Percentiles rank a stretch among this genome's conserved stretches.
phyloP scores from a whole-genome alignment of 1,139 yeast genomes.

The Meyerozyma athensensis region DNA sequence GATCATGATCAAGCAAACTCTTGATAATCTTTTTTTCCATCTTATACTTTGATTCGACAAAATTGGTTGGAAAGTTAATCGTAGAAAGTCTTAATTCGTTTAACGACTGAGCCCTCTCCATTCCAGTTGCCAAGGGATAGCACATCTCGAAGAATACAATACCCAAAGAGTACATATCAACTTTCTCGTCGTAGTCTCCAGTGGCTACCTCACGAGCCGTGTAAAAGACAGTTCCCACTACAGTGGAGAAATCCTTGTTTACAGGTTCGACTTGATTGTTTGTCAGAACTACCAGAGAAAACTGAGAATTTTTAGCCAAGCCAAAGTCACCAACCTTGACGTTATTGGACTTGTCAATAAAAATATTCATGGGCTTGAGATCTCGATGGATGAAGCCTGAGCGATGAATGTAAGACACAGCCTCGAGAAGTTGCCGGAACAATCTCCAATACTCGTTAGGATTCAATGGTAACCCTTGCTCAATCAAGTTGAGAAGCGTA shows the following conservation, averaged over 20 bases:
- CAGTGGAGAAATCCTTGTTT: constrained; percentile 81
- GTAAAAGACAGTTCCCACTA: constrained; percentile 89
- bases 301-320: constrained; percentile 73
- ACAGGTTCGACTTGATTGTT: constrained; percentile 35
- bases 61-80: constrained; percentile 65
- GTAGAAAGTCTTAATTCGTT: constrained; percentile 54
- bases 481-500: constrained; percentile 77
- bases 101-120: constrained; percentile 81
- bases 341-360: constrained; percentile 84
- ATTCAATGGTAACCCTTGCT: constrained; percentile 69
- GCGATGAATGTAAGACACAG: constrained; percentile 83
- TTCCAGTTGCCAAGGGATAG: constrained; percentile 74
- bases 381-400: constrained; percentile 96
- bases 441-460: constrained; percentile 86
- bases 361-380: constrained; percentile 91
- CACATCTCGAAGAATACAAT: constrained; percentile 95
- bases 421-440: constrained; percentile 84
- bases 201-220: constrained; percentile 85
- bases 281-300: constrained; percentile 34
- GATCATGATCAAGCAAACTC: constrained; percentile 70
- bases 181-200: constrained; percentile 83
- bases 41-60: constrained; percentile 44
- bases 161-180: constrained; percentile 93
- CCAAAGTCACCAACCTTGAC: constrained; percentile 97
- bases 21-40: constrained; percentile 64